phyloP scores from a whole-genome alignment of 148 eudicot species.

The Amaranthus palmeri region DNA sequence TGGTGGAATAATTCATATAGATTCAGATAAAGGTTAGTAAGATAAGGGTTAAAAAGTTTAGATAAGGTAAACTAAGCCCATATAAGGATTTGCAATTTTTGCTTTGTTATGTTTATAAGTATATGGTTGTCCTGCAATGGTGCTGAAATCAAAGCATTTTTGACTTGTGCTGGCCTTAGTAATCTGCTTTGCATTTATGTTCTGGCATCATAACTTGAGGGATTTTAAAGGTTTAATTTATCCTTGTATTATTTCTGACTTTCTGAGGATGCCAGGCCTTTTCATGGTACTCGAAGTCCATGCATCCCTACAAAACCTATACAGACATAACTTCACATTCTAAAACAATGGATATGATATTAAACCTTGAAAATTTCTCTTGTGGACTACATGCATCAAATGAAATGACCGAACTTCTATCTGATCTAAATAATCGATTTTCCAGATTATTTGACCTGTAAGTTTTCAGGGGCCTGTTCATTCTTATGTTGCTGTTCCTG shows the following conservation, averaged over 20 bases:
- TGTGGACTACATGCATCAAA: background rate
- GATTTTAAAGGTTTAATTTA: background rate
- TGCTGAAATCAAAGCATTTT: background rate
- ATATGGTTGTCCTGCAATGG: background rate
- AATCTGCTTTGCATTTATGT: background rate
- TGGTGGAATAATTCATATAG: no score
- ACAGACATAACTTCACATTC: background rate
- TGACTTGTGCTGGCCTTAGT: background rate
- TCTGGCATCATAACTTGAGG: background rate
- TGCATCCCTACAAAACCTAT: background rate
- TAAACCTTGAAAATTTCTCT: background rate
- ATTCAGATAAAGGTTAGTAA: no score
- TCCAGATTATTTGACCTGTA: background rate
- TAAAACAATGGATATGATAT: background rate
- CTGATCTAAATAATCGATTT: background rate
- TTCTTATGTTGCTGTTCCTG: conserved; percentile 87
- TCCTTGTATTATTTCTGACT: background rate
- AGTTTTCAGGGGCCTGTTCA: conserved; percentile 81
- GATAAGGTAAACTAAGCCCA: no score
- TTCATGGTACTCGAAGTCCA: background rate
- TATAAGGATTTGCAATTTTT: no score
- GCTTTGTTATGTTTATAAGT: no score
- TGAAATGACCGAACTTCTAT: background rate
- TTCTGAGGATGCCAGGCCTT: background rate
- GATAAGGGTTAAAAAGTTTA: no score